A percentile compares a stretch with the other conserved stretches of the same genome.
Evolutionary conservation across 2,329 filamentous ascomycete species (phyloP).

Genomic region (Hortaea sp.): DNA sequence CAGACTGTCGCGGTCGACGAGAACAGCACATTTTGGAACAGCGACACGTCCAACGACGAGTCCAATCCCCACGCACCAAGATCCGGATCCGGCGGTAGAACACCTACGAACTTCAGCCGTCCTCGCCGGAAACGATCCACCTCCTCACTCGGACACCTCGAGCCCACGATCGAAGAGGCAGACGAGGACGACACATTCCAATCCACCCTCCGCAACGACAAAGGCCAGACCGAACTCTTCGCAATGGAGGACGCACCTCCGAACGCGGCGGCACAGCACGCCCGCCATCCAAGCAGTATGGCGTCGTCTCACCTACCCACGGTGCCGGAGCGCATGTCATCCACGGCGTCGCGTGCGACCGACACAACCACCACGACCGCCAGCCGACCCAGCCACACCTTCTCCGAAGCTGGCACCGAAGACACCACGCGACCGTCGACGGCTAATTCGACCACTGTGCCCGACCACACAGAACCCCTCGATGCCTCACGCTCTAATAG

Average conservation of each 20-base stretch:
- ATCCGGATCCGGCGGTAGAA: neutral
- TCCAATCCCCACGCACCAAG: neutral
- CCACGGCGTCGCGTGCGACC: slow-evolving; percentile 1
- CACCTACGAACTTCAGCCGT: neutral
- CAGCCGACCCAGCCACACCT: neutral
- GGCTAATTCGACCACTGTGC: neutral
- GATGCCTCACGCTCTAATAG: slow-evolving; percentile 1
- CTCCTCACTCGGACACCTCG: neutral
- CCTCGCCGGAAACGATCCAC: neutral
- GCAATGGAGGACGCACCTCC: slow-evolving; percentile 1
- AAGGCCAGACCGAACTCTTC: slow-evolving; percentile 4
- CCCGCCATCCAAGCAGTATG: neutral
- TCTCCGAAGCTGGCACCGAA: neutral
- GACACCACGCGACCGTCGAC: neutral
- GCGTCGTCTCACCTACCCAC: neutral
- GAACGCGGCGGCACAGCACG: neutral
- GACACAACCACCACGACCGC: neutral
- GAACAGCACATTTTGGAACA: slow-evolving; percentile 4
- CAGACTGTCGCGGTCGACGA: neutral
- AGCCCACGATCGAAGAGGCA: slow-evolving; percentile 1
- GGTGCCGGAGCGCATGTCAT: neutral
- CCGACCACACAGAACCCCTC: neutral
- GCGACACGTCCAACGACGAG: slow-evolving; percentile 4
- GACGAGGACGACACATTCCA: neutral
- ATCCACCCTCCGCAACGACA: slow-evolving; percentile 2